A percentile compares a stretch with the other conserved stretches of the same genome.
phyloP scores from a whole-genome alignment of 139 green algal genomes.

The Micractinium sp. region DNA sequence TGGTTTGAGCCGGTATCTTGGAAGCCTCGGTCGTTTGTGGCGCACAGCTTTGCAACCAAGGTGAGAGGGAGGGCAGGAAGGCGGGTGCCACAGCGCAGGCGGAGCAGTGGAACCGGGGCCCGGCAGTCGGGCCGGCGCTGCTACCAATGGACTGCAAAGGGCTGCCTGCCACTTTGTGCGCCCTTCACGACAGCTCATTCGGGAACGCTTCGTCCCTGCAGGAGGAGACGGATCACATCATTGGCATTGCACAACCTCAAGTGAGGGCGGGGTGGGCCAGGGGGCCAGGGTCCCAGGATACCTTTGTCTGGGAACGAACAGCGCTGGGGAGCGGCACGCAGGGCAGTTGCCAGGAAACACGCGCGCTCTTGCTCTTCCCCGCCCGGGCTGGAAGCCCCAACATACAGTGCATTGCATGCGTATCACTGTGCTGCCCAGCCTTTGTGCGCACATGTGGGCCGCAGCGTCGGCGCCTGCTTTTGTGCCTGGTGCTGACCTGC shows the following conservation, averaged over 20 bases:
- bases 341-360: neutral
- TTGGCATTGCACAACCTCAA: conserved; percentile 45
- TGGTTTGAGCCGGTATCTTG: conserved; percentile 76
- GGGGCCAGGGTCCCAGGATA: too few relatives aligned
- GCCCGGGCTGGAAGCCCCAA: neutral
- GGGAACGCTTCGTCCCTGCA: conserved; percentile 18
- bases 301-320: neutral
- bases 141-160: conserved; percentile 54
- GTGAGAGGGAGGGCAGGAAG: conserved; percentile 38
- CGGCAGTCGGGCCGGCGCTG: conserved; percentile 22
- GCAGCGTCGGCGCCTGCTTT: too few relatives aligned
- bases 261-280: neutral
- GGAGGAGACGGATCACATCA: conserved; percentile 78
- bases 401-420: neutral
- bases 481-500: neutral
- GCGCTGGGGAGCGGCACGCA: neutral
- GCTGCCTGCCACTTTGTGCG: neutral
- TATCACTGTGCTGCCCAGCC: neutral
- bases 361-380: neutral
- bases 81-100: too few relatives aligned
- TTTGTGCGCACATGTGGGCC: too few relatives aligned
- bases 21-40: conserved; percentile 78
- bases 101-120: too few relatives aligned
- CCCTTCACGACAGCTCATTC: neutral
- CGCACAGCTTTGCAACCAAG: conserved; percentile 79